Evolutionary conservation across 805 yeast genomes (phyloP).

Genomic region (Kodamaea neixiangensis): DNA sequence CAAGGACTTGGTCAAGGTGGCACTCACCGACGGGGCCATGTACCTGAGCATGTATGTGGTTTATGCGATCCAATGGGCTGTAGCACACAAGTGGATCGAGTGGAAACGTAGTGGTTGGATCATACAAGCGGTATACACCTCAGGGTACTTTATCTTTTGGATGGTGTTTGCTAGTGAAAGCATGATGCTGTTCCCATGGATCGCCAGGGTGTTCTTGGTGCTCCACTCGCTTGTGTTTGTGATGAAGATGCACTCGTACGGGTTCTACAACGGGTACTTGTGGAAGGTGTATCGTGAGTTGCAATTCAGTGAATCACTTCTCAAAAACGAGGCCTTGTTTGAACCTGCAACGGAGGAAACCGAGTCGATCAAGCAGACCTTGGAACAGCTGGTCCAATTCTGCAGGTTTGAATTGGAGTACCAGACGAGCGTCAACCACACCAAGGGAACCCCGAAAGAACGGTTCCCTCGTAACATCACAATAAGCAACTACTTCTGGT

Average conservation of each 20-base stretch:
- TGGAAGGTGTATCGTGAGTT: slow-evolving; percentile 65
- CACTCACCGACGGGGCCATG: slow-evolving; percentile 71
- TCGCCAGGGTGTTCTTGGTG: slow-evolving; percentile 80
- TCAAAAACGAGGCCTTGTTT: slow-evolving; percentile 28
- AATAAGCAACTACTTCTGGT: slow-evolving; percentile 65
- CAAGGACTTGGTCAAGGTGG: slow-evolving; percentile 67
- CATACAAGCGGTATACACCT: slow-evolving; percentile 58
- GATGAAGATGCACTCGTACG: slow-evolving; percentile 96
- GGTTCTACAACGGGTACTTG: slow-evolving; percentile 87
- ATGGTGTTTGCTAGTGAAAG: slow-evolving; percentile 58
- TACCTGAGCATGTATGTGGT: slow-evolving; percentile 67
- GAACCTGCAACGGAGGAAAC: slow-evolving; percentile 16
- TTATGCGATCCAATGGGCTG: slow-evolving; percentile 56
- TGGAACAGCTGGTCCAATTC: slow-evolving; percentile 56
- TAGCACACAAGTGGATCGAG: slow-evolving; percentile 44
- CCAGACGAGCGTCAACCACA: slow-evolving; percentile 42
- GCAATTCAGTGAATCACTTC: slow-evolving; percentile 47
- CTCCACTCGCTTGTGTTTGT: slow-evolving; percentile 82
- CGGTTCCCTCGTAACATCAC: slow-evolving; percentile 76
- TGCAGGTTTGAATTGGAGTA: slow-evolving; percentile 70
- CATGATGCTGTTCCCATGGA: slow-evolving; percentile 73
- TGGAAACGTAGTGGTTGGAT: slow-evolving; percentile 73
- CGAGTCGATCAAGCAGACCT: slow-evolving; percentile 1
- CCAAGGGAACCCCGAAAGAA: slow-evolving; percentile 8
- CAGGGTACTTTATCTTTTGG: slow-evolving; percentile 48